phyloP scores from a whole-genome alignment of 163 green algal species.

The Coccomyxa subellipsoidea region DNA sequence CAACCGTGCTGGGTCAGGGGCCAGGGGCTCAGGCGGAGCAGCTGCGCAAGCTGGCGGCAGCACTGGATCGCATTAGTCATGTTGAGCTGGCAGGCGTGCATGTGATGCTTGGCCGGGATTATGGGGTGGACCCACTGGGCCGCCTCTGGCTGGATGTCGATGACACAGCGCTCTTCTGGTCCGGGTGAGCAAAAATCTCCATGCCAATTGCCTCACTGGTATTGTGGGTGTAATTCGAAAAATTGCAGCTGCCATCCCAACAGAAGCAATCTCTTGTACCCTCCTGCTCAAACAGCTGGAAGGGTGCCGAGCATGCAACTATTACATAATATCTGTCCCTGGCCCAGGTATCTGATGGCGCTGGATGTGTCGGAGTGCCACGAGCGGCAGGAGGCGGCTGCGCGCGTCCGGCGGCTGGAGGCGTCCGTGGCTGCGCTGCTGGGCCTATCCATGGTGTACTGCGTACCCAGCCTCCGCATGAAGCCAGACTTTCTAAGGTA shows the following conservation, averaged over 20 bases:
- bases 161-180: constrained; percentile 25
- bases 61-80: constrained; percentile 11
- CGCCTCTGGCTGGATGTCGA: constrained; percentile 37
- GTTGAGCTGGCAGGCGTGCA: constrained; percentile 19
- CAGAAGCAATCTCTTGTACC: too few relatives aligned
- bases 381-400: constrained; percentile 9
- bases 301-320: too few relatives aligned
- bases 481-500: constrained; percentile 30
- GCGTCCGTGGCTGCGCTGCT: constrained; percentile 21
- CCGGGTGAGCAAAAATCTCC: constrained; percentile 11
- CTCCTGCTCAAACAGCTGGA: too few relatives aligned
- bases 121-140: constrained; percentile 37
- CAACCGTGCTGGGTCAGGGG: neutral
- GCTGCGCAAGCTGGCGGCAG: neutral
- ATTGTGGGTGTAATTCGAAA: too few relatives aligned
- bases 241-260: too few relatives aligned
- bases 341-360: constrained; percentile 25
- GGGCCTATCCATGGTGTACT: constrained; percentile 47
- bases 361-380: constrained; percentile 26
- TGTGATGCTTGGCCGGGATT: constrained; percentile 31
- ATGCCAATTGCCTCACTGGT: too few relatives aligned
- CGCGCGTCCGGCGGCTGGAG: constrained; percentile 17
- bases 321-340: too few relatives aligned
- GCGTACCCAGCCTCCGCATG: constrained; percentile 7
- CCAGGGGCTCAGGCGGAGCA: constrained; percentile 5